Evolutionary conservation across 345 rosid species (phyloP), one percentile per base, ranked within the genome.

Genomic region (Eutrema heterophyllum): DNA sequence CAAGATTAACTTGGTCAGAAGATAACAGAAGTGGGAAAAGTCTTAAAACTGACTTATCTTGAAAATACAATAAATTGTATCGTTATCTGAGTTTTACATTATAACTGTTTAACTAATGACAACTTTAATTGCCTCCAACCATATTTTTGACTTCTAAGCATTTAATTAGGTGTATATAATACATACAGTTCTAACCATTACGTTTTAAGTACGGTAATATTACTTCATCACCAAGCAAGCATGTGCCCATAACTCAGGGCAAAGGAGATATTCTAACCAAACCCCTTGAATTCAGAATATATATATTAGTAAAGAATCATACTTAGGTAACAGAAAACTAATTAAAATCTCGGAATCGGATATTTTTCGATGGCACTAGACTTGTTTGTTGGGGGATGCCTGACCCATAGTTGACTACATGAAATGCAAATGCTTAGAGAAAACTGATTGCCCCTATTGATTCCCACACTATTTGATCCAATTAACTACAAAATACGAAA

Each of bases 191-290:
- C 1, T 64, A 66, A 36, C 35, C 48, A 51, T n/a, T 26, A 29
- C 50, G 27, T 52, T 67, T 67, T n/a, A 27, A 16, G 7, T 15
- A 43, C 30, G 43, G 32, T 39, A 54, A 6, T 52, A 52, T 52
- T 15, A 32, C 29, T 43, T 63, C 4, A 55, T 53, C 46, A 10
- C 64, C 35, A 44, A 33, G 64, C 64, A 53, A 64, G 29, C 18
- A 71, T 44, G 46, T 16, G 45, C 46, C 56, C 11, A 56, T 6
- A 48, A 12, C 27, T 0, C 5, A 73, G 43, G 56, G 21, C 30
- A 12, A 16, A 55, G 6, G 9, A 73, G 36, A 38, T 35, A 49
- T 74, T 57, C 78, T 57, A 48, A 74, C 60, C 61, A 74, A 66
- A 46, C 67, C 26, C 11, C 26, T 54, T 45, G 67, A 52, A 55